Evolutionary conservation across 179 eudicot species (phyloP).

Genomic region (Vitellaria paradoxa): DNA sequence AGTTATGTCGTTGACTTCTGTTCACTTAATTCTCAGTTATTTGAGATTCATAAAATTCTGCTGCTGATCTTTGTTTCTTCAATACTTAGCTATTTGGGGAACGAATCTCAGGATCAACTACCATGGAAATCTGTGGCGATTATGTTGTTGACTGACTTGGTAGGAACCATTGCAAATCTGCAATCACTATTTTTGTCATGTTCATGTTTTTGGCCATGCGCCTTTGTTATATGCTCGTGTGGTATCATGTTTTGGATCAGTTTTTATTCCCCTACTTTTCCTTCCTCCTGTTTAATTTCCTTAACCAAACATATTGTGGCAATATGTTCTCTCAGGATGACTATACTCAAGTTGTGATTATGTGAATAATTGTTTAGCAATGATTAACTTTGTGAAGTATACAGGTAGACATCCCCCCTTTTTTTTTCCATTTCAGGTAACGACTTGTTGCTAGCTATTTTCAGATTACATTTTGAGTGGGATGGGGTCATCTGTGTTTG

Average conservation of each 20-base stretch:
- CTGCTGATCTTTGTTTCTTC: slow-evolving; percentile 5
- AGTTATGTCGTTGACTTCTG: too few species aligned
- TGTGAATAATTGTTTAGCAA: too few species aligned
- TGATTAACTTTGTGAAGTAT: too few species aligned
- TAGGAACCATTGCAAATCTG: not conserved
- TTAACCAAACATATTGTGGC: too few species aligned
- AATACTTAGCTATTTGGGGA: not conserved
- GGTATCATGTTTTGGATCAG: not conserved
- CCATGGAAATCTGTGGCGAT: not conserved
- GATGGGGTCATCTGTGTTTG: too few species aligned
- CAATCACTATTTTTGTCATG: slow-evolving; percentile 8
- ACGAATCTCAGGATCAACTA: not conserved
- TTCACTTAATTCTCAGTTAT: too few species aligned
- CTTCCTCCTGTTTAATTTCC: not conserved
- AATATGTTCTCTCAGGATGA: too few species aligned
- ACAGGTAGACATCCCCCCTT: not conserved
- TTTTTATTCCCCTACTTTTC: not conserved
- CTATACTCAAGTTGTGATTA: too few species aligned
- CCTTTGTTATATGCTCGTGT: not conserved
- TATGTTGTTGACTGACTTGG: not conserved
- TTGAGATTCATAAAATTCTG: too few species aligned
- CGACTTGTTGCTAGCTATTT: too few species aligned
- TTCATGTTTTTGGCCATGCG: slow-evolving; percentile 22
- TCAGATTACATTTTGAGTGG: too few species aligned
- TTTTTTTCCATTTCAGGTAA: too few species aligned